A percentile compares a stretch with the other conserved stretches of the same genome.
Conservation (phyloP, 2,329 filamentous ascomycete species). For the Trichophyton mentagrophytes region DNA sequence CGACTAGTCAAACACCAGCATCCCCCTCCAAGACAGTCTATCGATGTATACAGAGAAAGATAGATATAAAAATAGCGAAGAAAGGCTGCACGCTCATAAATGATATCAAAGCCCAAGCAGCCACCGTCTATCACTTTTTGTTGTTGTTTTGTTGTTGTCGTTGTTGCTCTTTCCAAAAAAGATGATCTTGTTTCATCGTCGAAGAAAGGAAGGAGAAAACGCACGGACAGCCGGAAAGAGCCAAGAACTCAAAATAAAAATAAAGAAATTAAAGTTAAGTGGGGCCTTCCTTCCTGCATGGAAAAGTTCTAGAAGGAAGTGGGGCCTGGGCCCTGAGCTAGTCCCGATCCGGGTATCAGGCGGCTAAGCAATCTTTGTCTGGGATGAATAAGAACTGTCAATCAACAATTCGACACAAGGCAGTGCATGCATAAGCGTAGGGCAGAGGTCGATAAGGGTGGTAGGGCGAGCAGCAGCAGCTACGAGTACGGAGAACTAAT, state of each 20-base stretch:
- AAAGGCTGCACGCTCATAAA: not conserved
- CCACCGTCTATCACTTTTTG: not conserved
- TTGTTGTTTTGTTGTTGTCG: not conserved
- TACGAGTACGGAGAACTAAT: not conserved
- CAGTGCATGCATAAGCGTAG: not conserved
- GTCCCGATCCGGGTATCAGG: not conserved
- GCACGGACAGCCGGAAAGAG: not conserved
- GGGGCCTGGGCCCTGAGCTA: not conserved
- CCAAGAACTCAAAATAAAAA: conserved; percentile 2
- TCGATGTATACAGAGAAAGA: not conserved
- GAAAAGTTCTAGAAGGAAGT: not conserved
- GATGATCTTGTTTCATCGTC: not conserved
- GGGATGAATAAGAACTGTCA: not conserved
- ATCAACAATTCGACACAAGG: not conserved
- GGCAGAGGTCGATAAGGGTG: not conserved
- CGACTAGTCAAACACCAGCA: not conserved
- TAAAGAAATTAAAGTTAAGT: conserved; percentile 4
- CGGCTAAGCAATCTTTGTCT: not conserved
- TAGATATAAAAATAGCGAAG: not conserved
- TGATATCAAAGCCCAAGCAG: not conserved
- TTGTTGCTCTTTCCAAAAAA: not conserved
- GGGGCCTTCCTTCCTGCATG: conserved; percentile 1
- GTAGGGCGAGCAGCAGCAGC: not conserved
- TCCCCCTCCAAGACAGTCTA: not conserved
- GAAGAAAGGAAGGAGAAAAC: not conserved